Percentiles rank a stretch among this genome's conserved stretches.
Evolutionary conservation across 2,329 filamentous ascomycete species (phyloP).

Genomic region (Neocucurbitaria cava): DNA sequence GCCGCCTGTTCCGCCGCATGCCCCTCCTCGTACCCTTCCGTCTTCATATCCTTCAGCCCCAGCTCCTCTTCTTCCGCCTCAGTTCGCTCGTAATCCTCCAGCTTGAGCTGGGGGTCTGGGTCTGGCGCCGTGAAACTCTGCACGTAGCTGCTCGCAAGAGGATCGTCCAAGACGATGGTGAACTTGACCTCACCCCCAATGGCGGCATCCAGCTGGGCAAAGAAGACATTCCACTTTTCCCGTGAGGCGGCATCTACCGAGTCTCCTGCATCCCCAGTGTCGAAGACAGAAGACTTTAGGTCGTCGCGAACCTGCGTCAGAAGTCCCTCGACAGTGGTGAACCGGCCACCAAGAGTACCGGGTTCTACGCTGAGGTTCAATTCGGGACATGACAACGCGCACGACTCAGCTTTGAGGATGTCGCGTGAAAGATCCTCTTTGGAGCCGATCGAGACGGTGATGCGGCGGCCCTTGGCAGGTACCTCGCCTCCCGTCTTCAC

Average conservation of each 20-base stretch:
- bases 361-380: constrained; percentile 87
- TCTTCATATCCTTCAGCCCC: constrained; percentile 90
- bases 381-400: constrained; percentile 84
- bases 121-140: constrained; percentile 83
- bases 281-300: constrained; percentile 85
- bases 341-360: constrained; percentile 91
- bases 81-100: constrained; percentile 84
- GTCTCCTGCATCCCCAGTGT: constrained; percentile 78
- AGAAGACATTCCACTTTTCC: constrained; percentile 81
- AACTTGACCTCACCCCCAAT: constrained; percentile 83
- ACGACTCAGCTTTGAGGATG: constrained; percentile 95
- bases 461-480: constrained; percentile 82
- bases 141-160: constrained; percentile 90
- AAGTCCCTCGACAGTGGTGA: constrained; percentile 95
- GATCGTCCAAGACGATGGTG: constrained; percentile 83
- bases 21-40: constrained; percentile 77
- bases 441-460: constrained; percentile 75
- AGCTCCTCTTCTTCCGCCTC: constrained; percentile 93
- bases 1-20: constrained; percentile 38
- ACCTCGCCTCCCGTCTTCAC: constrained; percentile 97
- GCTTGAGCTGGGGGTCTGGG: constrained; percentile 81
- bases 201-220: constrained; percentile 75
- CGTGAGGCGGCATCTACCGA: constrained; percentile 73
- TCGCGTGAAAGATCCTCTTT: constrained; percentile 82
- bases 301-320: constrained; percentile 92